Base-by-base conservation (phyloP, 306 rosid genomes). In the Trichosanthes truncata region DNA sequence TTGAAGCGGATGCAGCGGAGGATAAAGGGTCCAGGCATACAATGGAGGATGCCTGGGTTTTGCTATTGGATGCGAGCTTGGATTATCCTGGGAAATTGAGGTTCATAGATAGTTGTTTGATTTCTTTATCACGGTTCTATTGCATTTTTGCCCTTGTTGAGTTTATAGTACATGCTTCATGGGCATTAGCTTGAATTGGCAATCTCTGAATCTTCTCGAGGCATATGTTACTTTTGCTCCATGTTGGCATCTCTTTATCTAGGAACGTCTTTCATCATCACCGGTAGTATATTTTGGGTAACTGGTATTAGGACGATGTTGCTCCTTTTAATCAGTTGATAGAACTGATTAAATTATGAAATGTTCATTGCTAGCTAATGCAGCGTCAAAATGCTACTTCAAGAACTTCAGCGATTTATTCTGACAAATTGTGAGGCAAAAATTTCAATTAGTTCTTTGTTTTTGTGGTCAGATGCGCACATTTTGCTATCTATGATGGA, bases 401-500 rank as follows among this genome's bases (percentile, higher is more conserved):
- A 74, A 15, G 43, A 49, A 49, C 60, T 74, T 74, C 25, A 10
- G 33, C 10, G 78, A 25, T 48, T 73, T 73, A 48, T 48, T 45
- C 12, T 45, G 36, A 25, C 35, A 3, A 11, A 23, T 43, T 7
- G 36, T 21, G 36, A 43, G 41, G 33, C 12, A 9, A 38, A 10
- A 23, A 0, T 21, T 72, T 46, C 23, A 25, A 45, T 71, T 72
- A 43, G 48, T 26, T 23, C 5, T 83, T 52, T 78, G 63, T 25
- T 81, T 84, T 72, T 69, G 56, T 53, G 66, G 45, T 74, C 84
- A 91, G 97, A 61, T 93, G 98, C 88, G 81, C 91, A 51, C 96
- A 93, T 78, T 93, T 91, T 86, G 97, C 97, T 33, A 83, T 93
- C 62, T 93, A 93, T 81, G 98, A 93, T 82, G 98, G 98, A 72